Base-by-base conservation (phyloP, 1,139 yeast species). In the Taphrina communis region DNA sequence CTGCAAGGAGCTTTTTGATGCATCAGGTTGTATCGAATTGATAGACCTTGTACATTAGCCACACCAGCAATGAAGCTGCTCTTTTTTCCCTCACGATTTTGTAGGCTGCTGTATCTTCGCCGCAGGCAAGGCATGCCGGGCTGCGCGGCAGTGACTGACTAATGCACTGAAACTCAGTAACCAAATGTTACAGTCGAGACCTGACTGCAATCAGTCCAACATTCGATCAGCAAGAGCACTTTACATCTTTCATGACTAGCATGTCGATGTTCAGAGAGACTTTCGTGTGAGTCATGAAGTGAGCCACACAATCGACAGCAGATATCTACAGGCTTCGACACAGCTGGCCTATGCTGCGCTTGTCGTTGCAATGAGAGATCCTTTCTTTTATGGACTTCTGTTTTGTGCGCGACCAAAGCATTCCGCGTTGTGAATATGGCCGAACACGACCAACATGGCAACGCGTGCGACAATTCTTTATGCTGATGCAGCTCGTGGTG, bases 401-500 rank as follows among this genome's bases (percentile, higher is more conserved):
- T 25, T 25, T 50, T 50, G 53, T 50, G 53, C 53, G 19, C 36
- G 9, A 31, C 9, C n/a, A 50, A n/a, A 6, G 11, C 53, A 1
- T 25, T 1, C n/a, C 12, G 19, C 36, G 53, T 9, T 1, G 12
- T 17, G n/a, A 50, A 50, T 8, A 9, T 21, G 12, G 53, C 53
- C 19, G 36, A 8, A 21, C 53, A 50, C 11, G n/a, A 8, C 35
- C 36, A 50, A 21, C 53, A 50, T 5, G 9, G 48, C n/a, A 44
- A 11, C 2, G n/a, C 9, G 36, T 50, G 53, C 11, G 36, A 50
- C 6, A 21, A 8, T 11, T n/a, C 36, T 21, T 21, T 50, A 21
- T 50, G 53, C 31, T 50, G 53, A 25, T 50, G 6, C 9, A 50
- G 53, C 11, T 50, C 53, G n/a, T 8, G 36, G 11, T 21, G 53